Conservation (phyloP, 495 filamentous ascomycete species). For the Aspergillus asperescens region DNA sequence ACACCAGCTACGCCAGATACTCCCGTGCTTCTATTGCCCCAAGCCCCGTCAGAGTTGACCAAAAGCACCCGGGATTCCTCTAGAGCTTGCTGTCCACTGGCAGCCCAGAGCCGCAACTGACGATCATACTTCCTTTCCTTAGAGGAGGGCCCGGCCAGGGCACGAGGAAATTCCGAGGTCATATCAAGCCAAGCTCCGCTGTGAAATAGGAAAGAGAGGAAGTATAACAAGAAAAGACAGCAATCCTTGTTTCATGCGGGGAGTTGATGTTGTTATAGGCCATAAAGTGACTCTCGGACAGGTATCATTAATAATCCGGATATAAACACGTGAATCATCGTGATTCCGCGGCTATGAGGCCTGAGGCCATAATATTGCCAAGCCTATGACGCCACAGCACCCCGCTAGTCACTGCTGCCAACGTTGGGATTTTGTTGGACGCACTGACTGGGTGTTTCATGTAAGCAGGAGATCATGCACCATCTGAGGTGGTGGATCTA, state of each 20-base stretch:
- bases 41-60: constrained; percentile 61
- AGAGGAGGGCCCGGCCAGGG: constrained; percentile 58
- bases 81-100: constrained; percentile 81
- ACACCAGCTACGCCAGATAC: constrained; percentile 79
- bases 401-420: constrained; percentile 1
- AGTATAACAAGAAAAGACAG: neutral
- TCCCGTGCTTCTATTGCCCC: constrained; percentile 30
- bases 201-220: neutral
- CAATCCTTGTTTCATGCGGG: neutral
- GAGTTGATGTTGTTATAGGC: neutral
- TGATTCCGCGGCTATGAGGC: neutral
- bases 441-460: neutral
- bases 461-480: neutral
- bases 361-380: constrained; percentile 2
- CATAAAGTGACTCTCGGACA: neutral
- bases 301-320: constrained; percentile 3
- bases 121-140: constrained; percentile 95
- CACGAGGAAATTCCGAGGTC: constrained; percentile 36
- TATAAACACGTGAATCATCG: neutral
- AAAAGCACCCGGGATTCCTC: constrained; percentile 86
- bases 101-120: constrained; percentile 92
- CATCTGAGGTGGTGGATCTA: neutral
- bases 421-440: neutral
- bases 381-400: constrained; percentile 18
- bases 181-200: constrained; percentile 19